A percentile compares a stretch with the other conserved stretches of the same genome.
Conservation (phyloP, 345 rosid species). For the Durio zibethinus region DNA sequence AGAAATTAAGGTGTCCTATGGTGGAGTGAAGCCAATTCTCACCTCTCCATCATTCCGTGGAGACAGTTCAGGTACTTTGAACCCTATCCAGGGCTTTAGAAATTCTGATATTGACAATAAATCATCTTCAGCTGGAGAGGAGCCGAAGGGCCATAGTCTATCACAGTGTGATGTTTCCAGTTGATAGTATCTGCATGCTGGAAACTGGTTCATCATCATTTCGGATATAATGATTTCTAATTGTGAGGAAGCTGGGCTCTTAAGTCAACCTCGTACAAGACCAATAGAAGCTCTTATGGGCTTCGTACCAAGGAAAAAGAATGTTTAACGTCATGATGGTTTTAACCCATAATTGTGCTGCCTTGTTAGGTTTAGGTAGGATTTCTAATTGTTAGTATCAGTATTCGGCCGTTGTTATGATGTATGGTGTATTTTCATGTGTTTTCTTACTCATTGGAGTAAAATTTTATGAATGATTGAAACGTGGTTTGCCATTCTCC, state of each 20-base stretch:
- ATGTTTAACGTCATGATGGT: slow-evolving; percentile 16
- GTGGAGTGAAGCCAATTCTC: slow-evolving; percentile 46
- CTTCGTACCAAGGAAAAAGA: slow-evolving; percentile 19
- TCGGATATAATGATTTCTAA: not conserved
- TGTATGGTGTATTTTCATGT: slow-evolving; percentile 21
- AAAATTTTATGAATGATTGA: slow-evolving; percentile 19
- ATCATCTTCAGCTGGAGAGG: slow-evolving; percentile 41
- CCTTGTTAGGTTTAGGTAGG: slow-evolving; percentile 30
- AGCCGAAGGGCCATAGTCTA: slow-evolving; percentile 45
- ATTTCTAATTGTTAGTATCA: slow-evolving; percentile 22
- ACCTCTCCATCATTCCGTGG: slow-evolving; percentile 32
- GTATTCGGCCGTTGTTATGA: slow-evolving; percentile 14
- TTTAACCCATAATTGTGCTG: slow-evolving; percentile 21
- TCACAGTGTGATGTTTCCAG: slow-evolving; percentile 52
- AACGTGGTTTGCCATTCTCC: slow-evolving; percentile 27
- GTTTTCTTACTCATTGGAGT: slow-evolving; percentile 22
- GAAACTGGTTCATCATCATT: slow-evolving; percentile 14
- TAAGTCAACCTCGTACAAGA: slow-evolving; percentile 15
- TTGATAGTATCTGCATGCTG: slow-evolving; percentile 25
- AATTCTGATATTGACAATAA: slow-evolving; percentile 39
- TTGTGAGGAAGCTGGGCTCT: not conserved
- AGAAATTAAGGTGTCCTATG: slow-evolving; percentile 32
- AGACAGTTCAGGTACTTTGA: slow-evolving; percentile 35
- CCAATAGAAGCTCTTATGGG: slow-evolving; percentile 11
- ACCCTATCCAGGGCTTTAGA: slow-evolving; percentile 36